Conservation (phyloP, 1,139 yeast genomes). For the Wickerhamomyces sp. region DNA sequence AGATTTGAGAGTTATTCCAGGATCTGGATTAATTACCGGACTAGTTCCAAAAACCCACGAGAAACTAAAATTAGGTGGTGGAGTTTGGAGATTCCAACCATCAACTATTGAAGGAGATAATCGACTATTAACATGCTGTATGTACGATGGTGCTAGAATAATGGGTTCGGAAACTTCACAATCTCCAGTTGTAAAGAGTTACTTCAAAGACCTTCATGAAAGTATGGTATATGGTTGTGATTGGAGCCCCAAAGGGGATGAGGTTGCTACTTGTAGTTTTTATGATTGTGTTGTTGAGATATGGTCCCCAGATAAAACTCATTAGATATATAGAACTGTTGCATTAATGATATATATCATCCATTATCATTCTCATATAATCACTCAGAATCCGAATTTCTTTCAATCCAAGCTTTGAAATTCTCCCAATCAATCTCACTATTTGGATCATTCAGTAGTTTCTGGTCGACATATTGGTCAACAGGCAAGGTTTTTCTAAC, state of each 20-base stretch:
- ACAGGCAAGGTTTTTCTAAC: slow-evolving; percentile 62
- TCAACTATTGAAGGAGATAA: slow-evolving; percentile 37
- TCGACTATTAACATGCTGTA: slow-evolving; percentile 72
- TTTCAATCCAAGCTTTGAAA: slow-evolving; percentile 53
- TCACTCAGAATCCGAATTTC: slow-evolving; percentile 29
- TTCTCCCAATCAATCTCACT: slow-evolving; percentile 46
- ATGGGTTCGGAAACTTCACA: slow-evolving; percentile 27
- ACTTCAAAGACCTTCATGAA: slow-evolving; percentile 67
- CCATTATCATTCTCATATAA: not conserved
- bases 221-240: slow-evolving; percentile 97
- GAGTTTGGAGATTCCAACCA: slow-evolving; percentile 89
- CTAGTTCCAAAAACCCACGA: slow-evolving; percentile 42
- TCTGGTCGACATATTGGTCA: slow-evolving; percentile 42
- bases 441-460: slow-evolving; percentile 29
- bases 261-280: slow-evolving; percentile 78
- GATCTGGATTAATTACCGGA: slow-evolving; percentile 38
- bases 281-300: slow-evolving; percentile 78
- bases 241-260: slow-evolving; percentile 52
- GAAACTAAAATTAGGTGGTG: slow-evolving; percentile 69
- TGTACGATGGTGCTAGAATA: slow-evolving; percentile 91
- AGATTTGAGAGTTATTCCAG: slow-evolving; percentile 60
- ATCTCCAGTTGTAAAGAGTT: slow-evolving; percentile 38
- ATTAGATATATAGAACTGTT: not conserved
- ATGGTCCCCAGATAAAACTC: slow-evolving; percentile 43
- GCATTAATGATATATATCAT: too few relatives aligned